Evolutionary conservation across 2,329 filamentous ascomycete genomes (phyloP).

Genomic region (Trichophyton verrucosum): DNA sequence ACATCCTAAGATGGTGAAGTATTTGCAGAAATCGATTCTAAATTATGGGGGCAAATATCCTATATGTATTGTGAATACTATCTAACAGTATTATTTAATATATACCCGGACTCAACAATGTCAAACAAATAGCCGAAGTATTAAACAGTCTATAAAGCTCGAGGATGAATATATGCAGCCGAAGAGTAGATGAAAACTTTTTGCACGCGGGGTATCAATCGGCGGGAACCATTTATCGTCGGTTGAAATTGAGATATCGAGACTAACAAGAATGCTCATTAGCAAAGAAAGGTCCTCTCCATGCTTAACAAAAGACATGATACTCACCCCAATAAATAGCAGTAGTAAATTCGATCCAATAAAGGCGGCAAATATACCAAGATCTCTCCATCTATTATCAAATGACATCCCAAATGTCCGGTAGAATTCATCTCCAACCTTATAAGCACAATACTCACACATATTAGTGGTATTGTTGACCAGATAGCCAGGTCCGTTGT

Average conservation of each 20-base stretch:
- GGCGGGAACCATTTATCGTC: constrained; percentile 14
- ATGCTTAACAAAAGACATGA: neutral
- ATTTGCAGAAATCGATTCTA: no score
- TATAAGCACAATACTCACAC: constrained; percentile 54
- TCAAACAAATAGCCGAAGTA: no score
- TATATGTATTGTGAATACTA: neutral
- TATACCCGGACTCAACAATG: neutral
- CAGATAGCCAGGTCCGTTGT: constrained; percentile 37
- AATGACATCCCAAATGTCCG: constrained; percentile 53
- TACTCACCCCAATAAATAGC: constrained; percentile 45
- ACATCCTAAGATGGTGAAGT: no score
- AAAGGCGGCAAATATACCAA: constrained; percentile 67
- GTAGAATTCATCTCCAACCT: constrained; percentile 70
- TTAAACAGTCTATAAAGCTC: neutral
- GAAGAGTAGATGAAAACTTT: neutral
- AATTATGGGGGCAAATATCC: no score
- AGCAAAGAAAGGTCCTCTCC: neutral
- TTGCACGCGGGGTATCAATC: neutral
- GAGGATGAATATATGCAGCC: neutral
- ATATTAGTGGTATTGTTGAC: constrained; percentile 35
- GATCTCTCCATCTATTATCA: constrained; percentile 61
- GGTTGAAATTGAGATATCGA: constrained; percentile 37
- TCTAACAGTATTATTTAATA: neutral
- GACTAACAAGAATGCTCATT: constrained; percentile 20
- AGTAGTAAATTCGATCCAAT: constrained; percentile 63